Percentiles rank a stretch among this genome's conserved stretches.
These are phyloP conservation scores for Cymbopogon citratus DNA, from an alignment of 176 grass and related monocot genomes.

Conservation along the genomic window DNA sequence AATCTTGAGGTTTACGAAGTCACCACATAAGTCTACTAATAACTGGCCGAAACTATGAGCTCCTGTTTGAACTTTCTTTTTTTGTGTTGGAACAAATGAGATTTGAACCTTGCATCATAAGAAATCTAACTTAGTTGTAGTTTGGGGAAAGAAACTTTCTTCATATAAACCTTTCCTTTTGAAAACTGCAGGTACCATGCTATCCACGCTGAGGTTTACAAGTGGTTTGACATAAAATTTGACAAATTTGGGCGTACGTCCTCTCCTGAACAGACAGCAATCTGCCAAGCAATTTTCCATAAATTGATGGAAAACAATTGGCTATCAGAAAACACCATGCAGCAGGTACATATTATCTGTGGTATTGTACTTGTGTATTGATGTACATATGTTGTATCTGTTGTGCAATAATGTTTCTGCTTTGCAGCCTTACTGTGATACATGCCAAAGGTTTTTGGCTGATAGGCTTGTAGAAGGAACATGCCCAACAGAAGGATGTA, in stretches of 20 bases:
- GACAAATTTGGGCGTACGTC: slow-evolving; percentile 87
- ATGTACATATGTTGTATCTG: slow-evolving; percentile 9
- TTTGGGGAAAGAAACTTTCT: neutral
- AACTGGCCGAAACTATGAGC: neutral
- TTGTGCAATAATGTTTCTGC: neutral
- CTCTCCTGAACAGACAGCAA: slow-evolving; percentile 56
- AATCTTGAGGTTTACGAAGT: neutral
- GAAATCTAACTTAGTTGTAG: neutral
- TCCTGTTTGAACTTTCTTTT: neutral
- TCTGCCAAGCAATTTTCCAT: slow-evolving; percentile 73
- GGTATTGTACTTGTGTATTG: neutral
- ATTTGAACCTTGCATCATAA: neutral
- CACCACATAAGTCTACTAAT: neutral
- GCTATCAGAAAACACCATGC: slow-evolving; percentile 81
- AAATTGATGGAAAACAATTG: slow-evolving; percentile 68
- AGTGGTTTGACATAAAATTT: slow-evolving; percentile 90
- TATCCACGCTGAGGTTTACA: slow-evolving; percentile 70
- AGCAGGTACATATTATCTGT: slow-evolving; percentile 45
- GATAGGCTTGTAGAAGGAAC: slow-evolving; percentile 85
- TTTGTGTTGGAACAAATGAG: neutral
- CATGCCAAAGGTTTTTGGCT: slow-evolving; percentile 79
- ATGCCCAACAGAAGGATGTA: slow-evolving; percentile 71
- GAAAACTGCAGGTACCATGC: slow-evolving; percentile 60
- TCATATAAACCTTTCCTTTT: neutral
- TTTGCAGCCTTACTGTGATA: slow-evolving; percentile 84